Percentiles rank a stretch among this genome's conserved stretches.
Conservation (phyloP, 225 moss, liverwort and hornwort species). For the Straminergon stramineum region DNA sequence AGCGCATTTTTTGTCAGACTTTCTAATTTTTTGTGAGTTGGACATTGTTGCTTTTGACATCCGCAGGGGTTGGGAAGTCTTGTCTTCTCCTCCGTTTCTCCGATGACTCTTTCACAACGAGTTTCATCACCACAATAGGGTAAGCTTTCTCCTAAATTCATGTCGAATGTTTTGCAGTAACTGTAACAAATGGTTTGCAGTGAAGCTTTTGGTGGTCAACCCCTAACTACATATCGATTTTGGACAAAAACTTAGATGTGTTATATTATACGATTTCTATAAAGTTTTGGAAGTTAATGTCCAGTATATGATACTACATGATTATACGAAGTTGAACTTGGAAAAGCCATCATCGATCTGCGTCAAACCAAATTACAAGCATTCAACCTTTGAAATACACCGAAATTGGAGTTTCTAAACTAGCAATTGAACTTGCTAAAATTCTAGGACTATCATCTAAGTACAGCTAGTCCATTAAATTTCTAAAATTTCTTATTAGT, state of each 20-base stretch:
- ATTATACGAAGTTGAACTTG: not conserved
- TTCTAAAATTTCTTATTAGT: not conserved
- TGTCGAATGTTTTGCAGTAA: not conserved
- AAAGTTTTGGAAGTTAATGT: not conserved
- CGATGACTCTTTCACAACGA: constrained; percentile 93
- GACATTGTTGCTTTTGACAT: not conserved
- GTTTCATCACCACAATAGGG: constrained; percentile 99
- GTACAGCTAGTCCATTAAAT: not conserved
- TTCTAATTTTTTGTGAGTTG: not conserved
- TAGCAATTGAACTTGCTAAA: not conserved
- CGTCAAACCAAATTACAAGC: not conserved
- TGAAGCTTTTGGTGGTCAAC: not conserved
- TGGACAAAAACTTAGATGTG: not conserved
- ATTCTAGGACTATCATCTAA: not conserved
- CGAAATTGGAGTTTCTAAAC: not conserved
- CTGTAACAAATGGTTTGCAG: not conserved
- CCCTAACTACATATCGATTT: not conserved
- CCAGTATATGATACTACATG: not conserved
- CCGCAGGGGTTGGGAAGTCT: constrained; percentile 91
- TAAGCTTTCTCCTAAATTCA: constrained; percentile 6
- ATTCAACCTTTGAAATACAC: not conserved
- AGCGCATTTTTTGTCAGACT: not conserved
- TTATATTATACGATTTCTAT: not conserved
- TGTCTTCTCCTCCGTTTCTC: constrained; percentile 92
- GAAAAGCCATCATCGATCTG: not conserved